A percentile compares a stretch with the other conserved stretches of the same genome.
These are phyloP conservation scores for Cyclotella baltica DNA, from an alignment of 108 stramenopile genomes.

Conservation along the genomic window DNA sequence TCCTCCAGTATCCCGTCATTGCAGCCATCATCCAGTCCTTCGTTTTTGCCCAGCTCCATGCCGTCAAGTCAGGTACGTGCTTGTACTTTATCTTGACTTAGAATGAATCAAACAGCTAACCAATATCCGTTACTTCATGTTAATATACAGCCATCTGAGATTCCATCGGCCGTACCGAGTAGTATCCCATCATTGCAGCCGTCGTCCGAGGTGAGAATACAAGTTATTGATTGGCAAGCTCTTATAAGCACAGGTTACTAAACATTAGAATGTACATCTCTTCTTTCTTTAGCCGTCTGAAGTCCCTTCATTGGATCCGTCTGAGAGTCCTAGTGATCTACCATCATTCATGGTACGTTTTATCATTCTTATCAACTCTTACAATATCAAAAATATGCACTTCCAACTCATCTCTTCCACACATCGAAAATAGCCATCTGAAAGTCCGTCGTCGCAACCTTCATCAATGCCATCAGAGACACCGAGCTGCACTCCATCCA, in stretches of 20 bases:
- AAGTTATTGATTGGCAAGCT: neutral
- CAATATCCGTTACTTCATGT: neutral
- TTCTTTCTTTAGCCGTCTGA: neutral
- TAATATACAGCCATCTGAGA: neutral
- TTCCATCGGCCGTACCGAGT: neutral
- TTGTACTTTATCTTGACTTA: neutral
- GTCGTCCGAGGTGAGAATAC: neutral
- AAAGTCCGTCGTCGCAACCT: neutral
- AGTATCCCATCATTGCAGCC: neutral
- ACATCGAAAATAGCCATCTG: too few relatives aligned
- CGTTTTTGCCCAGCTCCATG: neutral
- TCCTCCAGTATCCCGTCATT: neutral
- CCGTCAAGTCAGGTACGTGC: neutral
- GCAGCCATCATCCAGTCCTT: neutral
- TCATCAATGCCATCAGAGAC: too few relatives aligned
- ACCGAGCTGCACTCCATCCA: too few relatives aligned
- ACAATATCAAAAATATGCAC: too few relatives aligned
- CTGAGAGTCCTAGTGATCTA: too few relatives aligned
- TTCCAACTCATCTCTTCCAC: too few relatives aligned
- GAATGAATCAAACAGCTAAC: neutral
- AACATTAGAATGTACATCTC: neutral
- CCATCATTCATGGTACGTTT: too few relatives aligned
- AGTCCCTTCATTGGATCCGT: neutral
- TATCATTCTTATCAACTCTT: too few relatives aligned
- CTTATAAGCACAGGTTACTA: neutral